Conservation (phyloP, 23 red algal genomes). For the Rhodosorus marinus region DNA sequence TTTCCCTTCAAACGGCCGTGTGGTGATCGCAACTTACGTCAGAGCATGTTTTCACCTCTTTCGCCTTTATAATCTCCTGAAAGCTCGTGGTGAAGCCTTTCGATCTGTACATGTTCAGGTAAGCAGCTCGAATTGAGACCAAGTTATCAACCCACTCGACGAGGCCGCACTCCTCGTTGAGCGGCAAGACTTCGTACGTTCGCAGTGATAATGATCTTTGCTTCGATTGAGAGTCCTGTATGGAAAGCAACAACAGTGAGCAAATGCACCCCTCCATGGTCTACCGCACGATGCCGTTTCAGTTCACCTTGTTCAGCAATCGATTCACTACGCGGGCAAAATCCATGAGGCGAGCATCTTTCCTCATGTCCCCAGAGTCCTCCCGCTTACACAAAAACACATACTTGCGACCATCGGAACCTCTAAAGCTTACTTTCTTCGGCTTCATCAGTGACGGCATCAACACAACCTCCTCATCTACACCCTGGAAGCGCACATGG, state of each 20-base stretch:
- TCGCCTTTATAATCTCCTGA: no score
- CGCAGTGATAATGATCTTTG: no score
- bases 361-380: conserved; percentile 77
- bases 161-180: conserved; percentile 88
- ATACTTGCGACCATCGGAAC: conserved; percentile 62
- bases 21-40: no score
- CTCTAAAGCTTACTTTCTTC: conserved; percentile 54
- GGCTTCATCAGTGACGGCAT: conserved; percentile 2
- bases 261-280: no score
- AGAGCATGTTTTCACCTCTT: no score
- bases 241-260: no score
- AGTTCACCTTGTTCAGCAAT: conserved; percentile 20
- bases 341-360: conserved; percentile 87
- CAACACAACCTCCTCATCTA: conserved; percentile 49
- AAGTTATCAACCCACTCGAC: conserved; percentile 95
- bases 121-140: neutral
- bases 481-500: conserved; percentile 40
- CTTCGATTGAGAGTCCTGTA: no score
- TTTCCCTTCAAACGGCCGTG: no score
- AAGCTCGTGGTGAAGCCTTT: no score
- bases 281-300: conserved; percentile 17
- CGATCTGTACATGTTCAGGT: no score
- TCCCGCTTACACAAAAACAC: conserved; percentile 71
- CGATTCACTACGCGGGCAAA: conserved; percentile 66
- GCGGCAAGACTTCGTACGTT: conserved; percentile 87